Percentiles rank a stretch among this genome's conserved stretches.
Conservation (phyloP, 306 rosid species). For the Fragaria vesca region DNA sequence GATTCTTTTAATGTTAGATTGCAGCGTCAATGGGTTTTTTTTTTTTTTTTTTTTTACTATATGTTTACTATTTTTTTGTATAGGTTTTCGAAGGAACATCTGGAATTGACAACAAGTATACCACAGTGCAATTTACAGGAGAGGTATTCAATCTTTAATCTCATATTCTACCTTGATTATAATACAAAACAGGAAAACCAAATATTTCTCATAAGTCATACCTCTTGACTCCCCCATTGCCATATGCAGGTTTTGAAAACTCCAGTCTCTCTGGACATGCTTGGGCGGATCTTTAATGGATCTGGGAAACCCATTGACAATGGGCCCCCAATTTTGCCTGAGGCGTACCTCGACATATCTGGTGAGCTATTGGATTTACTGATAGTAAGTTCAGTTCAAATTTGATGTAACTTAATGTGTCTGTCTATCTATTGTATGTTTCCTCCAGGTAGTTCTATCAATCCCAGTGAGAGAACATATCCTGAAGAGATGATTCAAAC, state of each 20-base stretch:
- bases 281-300: constrained; percentile 97
- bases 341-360: constrained; percentile 97
- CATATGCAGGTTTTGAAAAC: constrained; percentile 84
- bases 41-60: not conserved
- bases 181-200: not conserved
- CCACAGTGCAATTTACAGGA: constrained; percentile 98
- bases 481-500: constrained; percentile 99
- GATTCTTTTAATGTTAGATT: not conserved
- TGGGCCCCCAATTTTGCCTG: constrained; percentile 97
- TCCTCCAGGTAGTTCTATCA: constrained; percentile 87
- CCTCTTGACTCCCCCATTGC: constrained; percentile 21
- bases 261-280: constrained; percentile 98
- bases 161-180: constrained; percentile 14
- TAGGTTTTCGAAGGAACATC: constrained; percentile 99
- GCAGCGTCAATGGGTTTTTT: not conserved
- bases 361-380: constrained; percentile 44
- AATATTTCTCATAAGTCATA: constrained; percentile 14
- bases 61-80: constrained; percentile 5
- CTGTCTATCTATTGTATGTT: constrained; percentile 9
- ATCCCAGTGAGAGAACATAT: constrained; percentile 99
- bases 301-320: constrained; percentile 99
- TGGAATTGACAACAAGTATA: constrained; percentile 96
- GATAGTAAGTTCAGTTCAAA: not conserved
- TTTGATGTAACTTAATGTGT: constrained; percentile 7
- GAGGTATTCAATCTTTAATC: constrained; percentile 58